Percentiles rank a stretch among this genome's conserved stretches.
Conservation (phyloP, 192 early-diverging fungal species). For the Backusella parvicylindrica region DNA sequence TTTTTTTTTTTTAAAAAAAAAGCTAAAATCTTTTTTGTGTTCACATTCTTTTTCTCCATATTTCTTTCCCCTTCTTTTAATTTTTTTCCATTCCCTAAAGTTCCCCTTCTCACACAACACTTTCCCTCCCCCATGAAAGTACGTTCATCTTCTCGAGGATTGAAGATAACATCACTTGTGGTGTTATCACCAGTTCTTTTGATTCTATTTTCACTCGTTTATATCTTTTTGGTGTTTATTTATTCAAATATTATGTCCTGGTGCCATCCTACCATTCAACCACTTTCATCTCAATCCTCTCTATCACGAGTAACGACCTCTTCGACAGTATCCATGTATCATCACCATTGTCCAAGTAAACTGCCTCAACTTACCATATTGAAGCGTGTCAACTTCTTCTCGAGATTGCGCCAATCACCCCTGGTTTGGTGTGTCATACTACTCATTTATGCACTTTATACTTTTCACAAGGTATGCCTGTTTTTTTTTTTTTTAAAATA, state of each 20-base stretch:
- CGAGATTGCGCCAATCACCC: neutral
- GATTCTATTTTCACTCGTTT: slow-evolving; percentile 6
- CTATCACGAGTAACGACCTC: neutral
- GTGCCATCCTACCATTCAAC: neutral
- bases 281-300: neutral
- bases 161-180: slow-evolving; percentile 10
- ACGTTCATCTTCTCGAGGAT: slow-evolving; percentile 4
- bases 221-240: slow-evolving; percentile 2
- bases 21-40: neutral
- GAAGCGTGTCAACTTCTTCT: neutral
- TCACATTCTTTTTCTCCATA: neutral
- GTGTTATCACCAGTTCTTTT: slow-evolving; percentile 7
- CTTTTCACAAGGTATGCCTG: neutral
- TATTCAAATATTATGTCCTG: slow-evolving; percentile 1
- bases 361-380: neutral
- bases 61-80: neutral
- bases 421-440: neutral
- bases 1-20: neutral
- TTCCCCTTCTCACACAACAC: neutral
- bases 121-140: neutral
- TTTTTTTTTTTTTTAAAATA: neutral
- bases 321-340: neutral
- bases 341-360: neutral
- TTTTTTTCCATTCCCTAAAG: neutral
- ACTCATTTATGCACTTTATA: neutral